phyloP scores from a whole-genome alignment of 345 rosid species.

The Lumnitzera littorea region DNA sequence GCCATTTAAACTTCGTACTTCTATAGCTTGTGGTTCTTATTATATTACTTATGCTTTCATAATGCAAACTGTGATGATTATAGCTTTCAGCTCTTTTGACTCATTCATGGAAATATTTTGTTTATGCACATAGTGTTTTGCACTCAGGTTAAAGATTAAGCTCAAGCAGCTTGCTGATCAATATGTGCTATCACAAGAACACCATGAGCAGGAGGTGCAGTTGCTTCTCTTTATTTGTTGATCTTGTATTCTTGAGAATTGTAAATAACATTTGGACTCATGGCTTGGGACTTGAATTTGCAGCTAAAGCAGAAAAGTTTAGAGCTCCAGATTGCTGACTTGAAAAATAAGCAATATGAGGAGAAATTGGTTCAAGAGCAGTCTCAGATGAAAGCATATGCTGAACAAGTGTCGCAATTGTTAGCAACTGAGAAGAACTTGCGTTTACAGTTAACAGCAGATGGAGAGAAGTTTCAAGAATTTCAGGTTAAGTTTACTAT shows the following conservation, averaged over 20 bases:
- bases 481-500: conserved; percentile 55
- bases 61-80: too few relatives aligned
- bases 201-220: conserved; percentile 62
- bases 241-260: background rate
- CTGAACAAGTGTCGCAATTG: conserved; percentile 83
- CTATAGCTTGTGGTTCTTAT: too few relatives aligned
- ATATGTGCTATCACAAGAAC: conserved; percentile 72
- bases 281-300: conserved; percentile 19
- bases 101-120: too few relatives aligned
- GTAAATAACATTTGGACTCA: background rate
- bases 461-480: conserved; percentile 91
- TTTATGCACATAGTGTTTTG: conserved; percentile 4
- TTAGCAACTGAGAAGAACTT: conserved; percentile 80
- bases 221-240: conserved; percentile 4
- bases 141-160: conserved; percentile 66
- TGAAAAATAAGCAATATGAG: conserved; percentile 79
- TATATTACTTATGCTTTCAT: too few relatives aligned
- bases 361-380: conserved; percentile 79
- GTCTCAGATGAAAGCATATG: conserved; percentile 83
- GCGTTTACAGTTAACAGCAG: conserved; percentile 78
- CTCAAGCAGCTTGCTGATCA: conserved; percentile 89
- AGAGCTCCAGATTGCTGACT: conserved; percentile 73
- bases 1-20: too few relatives aligned
- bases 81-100: too few relatives aligned
- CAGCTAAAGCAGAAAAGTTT: conserved; percentile 83